Evolutionary conservation across 345 rosid genomes (phyloP).

Genomic region (Aegle marmelos): DNA sequence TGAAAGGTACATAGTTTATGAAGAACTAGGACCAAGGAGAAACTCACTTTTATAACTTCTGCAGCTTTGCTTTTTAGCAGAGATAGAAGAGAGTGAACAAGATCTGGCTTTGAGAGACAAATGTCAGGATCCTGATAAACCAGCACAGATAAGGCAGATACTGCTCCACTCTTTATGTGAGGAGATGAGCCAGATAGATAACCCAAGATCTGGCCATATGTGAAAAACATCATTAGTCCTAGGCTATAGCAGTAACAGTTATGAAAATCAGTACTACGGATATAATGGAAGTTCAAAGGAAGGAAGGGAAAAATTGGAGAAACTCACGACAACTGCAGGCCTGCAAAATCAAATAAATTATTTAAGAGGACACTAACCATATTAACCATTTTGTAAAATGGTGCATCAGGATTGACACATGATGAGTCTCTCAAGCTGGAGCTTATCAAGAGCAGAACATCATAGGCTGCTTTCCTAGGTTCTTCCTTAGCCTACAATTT

Average conservation of each 20-base stretch:
- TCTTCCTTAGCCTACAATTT: conserved; percentile 68
- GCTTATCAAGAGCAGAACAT: conserved; percentile 57
- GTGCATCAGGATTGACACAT: conserved; percentile 30
- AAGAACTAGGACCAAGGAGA: neutral
- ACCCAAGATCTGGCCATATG: conserved; percentile 65
- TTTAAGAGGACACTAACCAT: conserved; percentile 53
- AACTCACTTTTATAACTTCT: conserved; percentile 77
- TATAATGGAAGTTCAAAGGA: neutral
- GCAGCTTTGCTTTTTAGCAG: conserved; percentile 76
- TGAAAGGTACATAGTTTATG: neutral
- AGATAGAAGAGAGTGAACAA: conserved; percentile 69
- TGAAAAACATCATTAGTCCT: conserved; percentile 11
- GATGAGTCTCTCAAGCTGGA: conserved; percentile 46
- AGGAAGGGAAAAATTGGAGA: neutral
- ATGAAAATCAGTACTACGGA: neutral
- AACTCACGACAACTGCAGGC: neutral
- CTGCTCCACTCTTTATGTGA: conserved; percentile 91
- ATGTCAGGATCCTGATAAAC: conserved; percentile 62
- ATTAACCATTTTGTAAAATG: conserved; percentile 58
- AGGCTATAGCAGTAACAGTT: conserved; percentile 4
- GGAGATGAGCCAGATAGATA: conserved; percentile 91
- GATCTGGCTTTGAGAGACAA: conserved; percentile 57
- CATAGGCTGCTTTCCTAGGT: conserved; percentile 73
- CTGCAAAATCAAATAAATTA: neutral
- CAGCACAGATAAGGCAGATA: conserved; percentile 81